Base-by-base conservation (phyloP, 192 early-diverging fungal genomes). In the Paraglomus occultum region DNA sequence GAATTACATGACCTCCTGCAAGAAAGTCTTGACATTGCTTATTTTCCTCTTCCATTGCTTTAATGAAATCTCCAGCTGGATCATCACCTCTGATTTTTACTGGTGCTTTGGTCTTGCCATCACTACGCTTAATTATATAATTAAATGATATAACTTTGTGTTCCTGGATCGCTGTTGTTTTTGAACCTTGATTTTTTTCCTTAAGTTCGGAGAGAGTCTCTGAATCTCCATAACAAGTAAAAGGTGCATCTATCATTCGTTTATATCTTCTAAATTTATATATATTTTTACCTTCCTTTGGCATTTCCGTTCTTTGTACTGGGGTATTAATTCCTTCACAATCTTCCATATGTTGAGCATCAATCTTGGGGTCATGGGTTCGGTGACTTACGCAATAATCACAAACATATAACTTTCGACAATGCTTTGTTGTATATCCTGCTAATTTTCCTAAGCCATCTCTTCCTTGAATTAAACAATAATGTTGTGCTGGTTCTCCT, bases 361-460 rank as follows among this genome's bases (percentile, higher is more conserved):
- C 52, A 53, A 53, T 53, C 52, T 53, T 53, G 52, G 52, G 2
- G 1, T 53, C 52, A n/a, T 53, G 2, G 52, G 52, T 53, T 53
- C 52, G 1, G 2, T 53, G 52, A 15, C 52, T 53, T 53, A 53
- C 52, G 23, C 52, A 53, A 53, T 53, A 53, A n/a, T 53, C 52
- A 53, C 51, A 53, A 1, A 53, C 52, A 53, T 53, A 53, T 53
- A 53, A 53, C 2, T 22, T 53, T 0, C 52, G 1, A 53, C 23
- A 1, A 15, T 53, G 52, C 15, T 53, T 53, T 20, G 52, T 53
- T 15, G 52, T 53, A 53, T 53, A 53, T 53, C 52, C 52, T 20
- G 52, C 52, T 53, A 53, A 53, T 53, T 53, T 53, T 53, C 52
- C 52, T 53, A 53, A 53, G 17, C 52, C 52, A 1, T 53, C 52